Evolutionary conservation across 2,329 filamentous ascomycete species (phyloP).

Genomic region (Alternaria ethzedia): DNA sequence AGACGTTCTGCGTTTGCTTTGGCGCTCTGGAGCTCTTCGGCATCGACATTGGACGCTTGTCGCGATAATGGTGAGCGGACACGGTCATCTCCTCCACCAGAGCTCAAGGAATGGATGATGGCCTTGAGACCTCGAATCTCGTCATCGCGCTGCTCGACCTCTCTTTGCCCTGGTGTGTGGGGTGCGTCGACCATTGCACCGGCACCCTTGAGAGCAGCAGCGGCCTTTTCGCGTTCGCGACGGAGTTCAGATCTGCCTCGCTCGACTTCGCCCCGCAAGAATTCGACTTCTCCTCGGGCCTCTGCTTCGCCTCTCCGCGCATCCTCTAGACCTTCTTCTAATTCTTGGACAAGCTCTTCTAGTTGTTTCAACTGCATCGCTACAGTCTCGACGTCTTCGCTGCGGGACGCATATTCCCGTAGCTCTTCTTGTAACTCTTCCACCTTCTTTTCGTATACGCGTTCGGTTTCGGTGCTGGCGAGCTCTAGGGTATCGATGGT

Average conservation of each 20-base stretch:
- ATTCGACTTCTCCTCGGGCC: constrained; percentile 93
- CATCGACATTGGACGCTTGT: constrained; percentile 33
- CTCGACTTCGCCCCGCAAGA: constrained; percentile 92
- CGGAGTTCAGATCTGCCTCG: constrained; percentile 85
- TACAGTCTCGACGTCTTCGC: constrained; percentile 89
- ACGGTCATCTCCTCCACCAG: constrained; percentile 63
- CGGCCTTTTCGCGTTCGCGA: constrained; percentile 84
- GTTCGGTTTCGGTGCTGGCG: constrained; percentile 92
- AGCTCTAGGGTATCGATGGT: constrained; percentile 97
- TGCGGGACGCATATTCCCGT: constrained; percentile 79
- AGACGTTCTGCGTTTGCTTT: constrained; percentile 70
- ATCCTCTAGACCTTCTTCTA: constrained; percentile 96
- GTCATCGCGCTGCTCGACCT: constrained; percentile 92
- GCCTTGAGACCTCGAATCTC: constrained; percentile 97
- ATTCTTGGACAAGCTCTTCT: constrained; percentile 93
- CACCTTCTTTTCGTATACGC: constrained; percentile 93
- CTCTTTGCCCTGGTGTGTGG: constrained; percentile 63
- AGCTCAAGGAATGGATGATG: constrained; percentile 93
- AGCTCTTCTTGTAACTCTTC: constrained; percentile 85
- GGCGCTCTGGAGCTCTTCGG: constrained; percentile 62
- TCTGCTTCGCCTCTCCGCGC: constrained; percentile 93
- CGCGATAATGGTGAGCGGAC: constrained; percentile 41
- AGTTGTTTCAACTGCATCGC: constrained; percentile 91
- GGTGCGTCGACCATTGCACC: constrained; percentile 54
- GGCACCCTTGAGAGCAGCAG: constrained; percentile 63